These are phyloP conservation scores for Claviceps humidiphila DNA, from an alignment of 2,329 filamentous ascomycete species.

Conservation along the genomic window DNA sequence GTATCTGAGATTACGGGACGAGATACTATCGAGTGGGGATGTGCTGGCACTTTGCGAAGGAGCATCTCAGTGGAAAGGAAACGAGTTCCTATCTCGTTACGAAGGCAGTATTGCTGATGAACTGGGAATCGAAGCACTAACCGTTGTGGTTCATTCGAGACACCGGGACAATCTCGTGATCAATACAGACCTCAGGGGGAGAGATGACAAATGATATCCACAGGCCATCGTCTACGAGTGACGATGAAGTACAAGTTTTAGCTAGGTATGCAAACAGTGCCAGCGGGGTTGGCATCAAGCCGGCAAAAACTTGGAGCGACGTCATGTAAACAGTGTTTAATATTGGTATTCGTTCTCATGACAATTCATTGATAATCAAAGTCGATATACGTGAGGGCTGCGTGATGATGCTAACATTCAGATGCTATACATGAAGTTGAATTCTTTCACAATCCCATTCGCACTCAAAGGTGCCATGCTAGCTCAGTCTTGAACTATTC, in stretches of 20 bases:
- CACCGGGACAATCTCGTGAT: conserved; percentile 38
- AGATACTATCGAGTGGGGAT: conserved; percentile 28
- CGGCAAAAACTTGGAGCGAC: too few species aligned
- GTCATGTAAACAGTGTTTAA: too few species aligned
- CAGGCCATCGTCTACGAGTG: not conserved
- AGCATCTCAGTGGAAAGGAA: conserved; percentile 6
- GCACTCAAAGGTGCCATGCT: too few species aligned
- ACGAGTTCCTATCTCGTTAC: not conserved
- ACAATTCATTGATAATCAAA: too few species aligned
- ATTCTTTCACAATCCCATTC: too few species aligned
- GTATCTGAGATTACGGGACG: conserved; percentile 26
- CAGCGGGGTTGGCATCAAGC: too few species aligned
- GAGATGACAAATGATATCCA: not conserved
- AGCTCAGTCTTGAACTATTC: too few species aligned
- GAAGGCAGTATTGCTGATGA: conserved; percentile 14
- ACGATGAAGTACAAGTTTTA: not conserved
- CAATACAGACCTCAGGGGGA: conserved; percentile 26
- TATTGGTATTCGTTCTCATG: too few species aligned
- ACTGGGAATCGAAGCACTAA: conserved; percentile 33
- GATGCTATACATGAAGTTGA: too few species aligned
- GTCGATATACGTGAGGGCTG: too few species aligned
- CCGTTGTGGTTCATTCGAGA: conserved; percentile 36
- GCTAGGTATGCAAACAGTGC: not conserved
- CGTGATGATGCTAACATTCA: too few species aligned
- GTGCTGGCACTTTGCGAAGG: conserved; percentile 18